phyloP scores from a whole-genome alignment of 257 asterid species.

The Solanum sparsipilum region DNA sequence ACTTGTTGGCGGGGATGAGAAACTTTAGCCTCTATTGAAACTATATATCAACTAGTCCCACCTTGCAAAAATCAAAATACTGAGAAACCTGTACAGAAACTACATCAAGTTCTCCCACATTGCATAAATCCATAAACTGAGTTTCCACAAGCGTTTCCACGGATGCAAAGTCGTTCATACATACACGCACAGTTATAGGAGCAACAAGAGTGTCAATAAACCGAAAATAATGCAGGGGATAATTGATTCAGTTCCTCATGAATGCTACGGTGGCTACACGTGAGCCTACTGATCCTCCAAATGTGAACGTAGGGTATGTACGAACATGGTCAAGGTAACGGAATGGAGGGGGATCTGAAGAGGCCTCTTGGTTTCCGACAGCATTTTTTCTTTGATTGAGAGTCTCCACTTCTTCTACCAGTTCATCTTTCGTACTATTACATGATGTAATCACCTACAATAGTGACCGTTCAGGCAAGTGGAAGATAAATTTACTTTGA shows the following conservation, averaged over 20 bases:
- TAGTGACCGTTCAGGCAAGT: neutral
- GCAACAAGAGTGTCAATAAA: neutral
- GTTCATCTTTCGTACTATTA: constrained; percentile 85
- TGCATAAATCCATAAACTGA: neutral
- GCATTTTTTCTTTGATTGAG: constrained; percentile 57
- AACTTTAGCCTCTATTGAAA: neutral
- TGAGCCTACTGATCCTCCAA: constrained; percentile 86
- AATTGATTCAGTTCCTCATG: constrained; percentile 44
- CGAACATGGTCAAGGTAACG: constrained; percentile 74
- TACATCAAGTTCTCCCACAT: neutral
- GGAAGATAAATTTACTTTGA: neutral
- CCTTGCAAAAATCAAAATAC: neutral
- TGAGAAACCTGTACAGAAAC: neutral
- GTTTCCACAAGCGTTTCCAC: neutral
- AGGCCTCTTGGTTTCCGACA: constrained; percentile 20
- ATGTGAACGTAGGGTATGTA: constrained; percentile 75
- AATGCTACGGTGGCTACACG: constrained; percentile 96
- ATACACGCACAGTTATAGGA: neutral
- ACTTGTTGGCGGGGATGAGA: neutral
- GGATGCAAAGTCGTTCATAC: neutral
- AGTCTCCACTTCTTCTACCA: constrained; percentile 72
- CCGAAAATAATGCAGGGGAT: neutral
- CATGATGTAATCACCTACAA: constrained; percentile 80
- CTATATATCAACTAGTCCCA: neutral
- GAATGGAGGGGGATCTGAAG: constrained; percentile 37